Base-by-base conservation (phyloP, 306 rosid genomes). In the Datisca glomerata region DNA sequence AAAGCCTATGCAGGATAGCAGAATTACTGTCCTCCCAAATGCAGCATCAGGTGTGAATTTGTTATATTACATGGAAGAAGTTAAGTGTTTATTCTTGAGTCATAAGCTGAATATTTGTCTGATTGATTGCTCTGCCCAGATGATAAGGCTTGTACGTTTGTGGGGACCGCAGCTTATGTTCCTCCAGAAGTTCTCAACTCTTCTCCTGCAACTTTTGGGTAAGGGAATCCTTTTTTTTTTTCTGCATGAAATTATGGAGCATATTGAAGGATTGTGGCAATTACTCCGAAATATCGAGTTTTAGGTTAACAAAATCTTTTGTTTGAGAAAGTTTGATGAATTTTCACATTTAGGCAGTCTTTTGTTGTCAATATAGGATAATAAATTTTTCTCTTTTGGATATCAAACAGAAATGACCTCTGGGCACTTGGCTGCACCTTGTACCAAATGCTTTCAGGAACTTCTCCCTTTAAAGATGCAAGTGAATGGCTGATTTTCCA, bases 171-270 rank as follows among this genome's bases (percentile, higher is more conserved):
- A 58, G 99, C 99, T 18, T 91, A 91, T 63, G 99, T 91, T 45
- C 99, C 99, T 75, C 99, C 99, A 4, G 99, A 91, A 78, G 99
- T 91, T 61, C 85, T 91, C 64, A 91, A 91, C 73, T 91, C 99
- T 27, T 91, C 96, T 50, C 99, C 99, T 12, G 96, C 96, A 71
- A 91, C 99, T 54, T 78, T 91, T 40, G 99, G 99, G 99, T 84
- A 71, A 53, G 65, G 16, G 40, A 50, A 27, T 27, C 49, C 15
- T 11, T 25, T 8, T 25, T 25, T 8, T 25, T 25, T 25, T 25
- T 25, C 8, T 25, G 8, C 31, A 4, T 4, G 31, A 25, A 25
- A 4, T 25, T 25, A 8, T 25, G n/a, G n/a, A n/a, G n/a, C n/a
- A n/a, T n/a, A n/a, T n/a, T n/a, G n/a, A n/a, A n/a, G n/a, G n/a